Conservation (phyloP, 805 yeast species). For the Saccharomycopsis sp. region DNA sequence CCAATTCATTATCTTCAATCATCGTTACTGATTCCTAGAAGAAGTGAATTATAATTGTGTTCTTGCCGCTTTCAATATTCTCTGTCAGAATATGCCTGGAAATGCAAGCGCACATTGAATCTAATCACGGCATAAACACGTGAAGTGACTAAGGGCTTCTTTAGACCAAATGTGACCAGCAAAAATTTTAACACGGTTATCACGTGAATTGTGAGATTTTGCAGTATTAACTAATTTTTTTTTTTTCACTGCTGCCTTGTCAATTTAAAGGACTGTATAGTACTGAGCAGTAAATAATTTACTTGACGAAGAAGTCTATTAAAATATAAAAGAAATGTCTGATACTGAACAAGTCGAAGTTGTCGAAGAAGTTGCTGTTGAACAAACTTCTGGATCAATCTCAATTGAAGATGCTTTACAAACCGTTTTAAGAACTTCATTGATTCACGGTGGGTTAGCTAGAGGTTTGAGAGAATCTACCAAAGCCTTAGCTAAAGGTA, state of each 20-base stretch:
- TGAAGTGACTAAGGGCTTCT: no score
- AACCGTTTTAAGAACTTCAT: constrained; percentile 95
- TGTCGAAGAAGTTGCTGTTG: constrained; percentile 72
- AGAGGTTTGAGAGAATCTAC: constrained; percentile 99
- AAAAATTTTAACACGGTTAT: no score
- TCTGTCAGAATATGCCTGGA: no score
- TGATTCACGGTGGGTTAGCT: constrained; percentile 99
- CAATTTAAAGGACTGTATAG: no score
- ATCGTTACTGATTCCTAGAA: no score
- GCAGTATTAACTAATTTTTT: background rate
- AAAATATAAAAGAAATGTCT: constrained; percentile 56
- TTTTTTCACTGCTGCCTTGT: no score
- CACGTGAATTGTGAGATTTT: no score
- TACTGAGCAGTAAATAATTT: constrained; percentile 48
- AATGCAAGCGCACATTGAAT: no score
- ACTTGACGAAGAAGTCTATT: constrained; percentile 69
- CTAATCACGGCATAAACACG: no score
- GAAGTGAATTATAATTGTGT: no score
- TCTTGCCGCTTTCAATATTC: no score
- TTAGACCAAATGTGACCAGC: no score
- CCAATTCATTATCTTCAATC: constrained; percentile 2
- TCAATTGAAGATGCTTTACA: constrained; percentile 97
- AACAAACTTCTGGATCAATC: constrained; percentile 80
- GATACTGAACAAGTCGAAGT: constrained; percentile 91
- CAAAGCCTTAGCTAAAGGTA: constrained; percentile 95